Percentiles rank a stretch among this genome's conserved stretches.
Evolutionary conservation across 208 protist genomes (phyloP).

Genomic region (Acanthamoeba quina): DNA sequence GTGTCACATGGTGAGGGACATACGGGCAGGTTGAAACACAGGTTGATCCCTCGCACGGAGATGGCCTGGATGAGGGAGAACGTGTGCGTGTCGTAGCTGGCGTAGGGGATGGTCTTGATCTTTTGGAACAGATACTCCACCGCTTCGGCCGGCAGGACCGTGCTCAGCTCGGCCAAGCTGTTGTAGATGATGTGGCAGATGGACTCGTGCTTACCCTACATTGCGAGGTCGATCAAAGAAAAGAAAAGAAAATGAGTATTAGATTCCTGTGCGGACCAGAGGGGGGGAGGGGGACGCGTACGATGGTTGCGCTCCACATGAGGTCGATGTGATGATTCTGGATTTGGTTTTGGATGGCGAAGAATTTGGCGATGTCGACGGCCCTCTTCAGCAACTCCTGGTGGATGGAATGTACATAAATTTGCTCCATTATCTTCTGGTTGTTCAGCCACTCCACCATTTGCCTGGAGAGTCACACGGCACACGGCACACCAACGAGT

Average conservation of each 20-base stretch:
- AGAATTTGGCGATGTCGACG: slow-evolving; percentile 81
- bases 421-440: slow-evolving; percentile 78
- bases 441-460: slow-evolving; percentile 80
- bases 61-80: slow-evolving; percentile 73
- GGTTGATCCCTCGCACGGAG: slow-evolving; percentile 35
- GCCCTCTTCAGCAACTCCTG: slow-evolving; percentile 80
- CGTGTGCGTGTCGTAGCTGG: slow-evolving; percentile 73
- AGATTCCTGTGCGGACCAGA: background rate
- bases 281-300: background rate
- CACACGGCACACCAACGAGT: background rate
- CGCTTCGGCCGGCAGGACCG: background rate
- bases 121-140: slow-evolving; percentile 83
- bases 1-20: background rate
- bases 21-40: slow-evolving; percentile 14
- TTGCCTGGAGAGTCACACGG: slow-evolving; percentile 23
- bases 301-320: slow-evolving; percentile 78
- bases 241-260: background rate
- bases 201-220: slow-evolving; percentile 80
- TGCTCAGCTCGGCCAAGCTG: slow-evolving; percentile 67
- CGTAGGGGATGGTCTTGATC: slow-evolving; percentile 76
- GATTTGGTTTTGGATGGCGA: slow-evolving; percentile 75
- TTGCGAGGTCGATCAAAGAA: background rate
- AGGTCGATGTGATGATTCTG: slow-evolving; percentile 80
- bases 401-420: slow-evolving; percentile 80
- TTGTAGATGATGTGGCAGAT: slow-evolving; percentile 81